These are phyloP conservation scores for Cercophora samala DNA, from an alignment of 495 filamentous ascomycete genomes.

Conservation along the genomic window DNA sequence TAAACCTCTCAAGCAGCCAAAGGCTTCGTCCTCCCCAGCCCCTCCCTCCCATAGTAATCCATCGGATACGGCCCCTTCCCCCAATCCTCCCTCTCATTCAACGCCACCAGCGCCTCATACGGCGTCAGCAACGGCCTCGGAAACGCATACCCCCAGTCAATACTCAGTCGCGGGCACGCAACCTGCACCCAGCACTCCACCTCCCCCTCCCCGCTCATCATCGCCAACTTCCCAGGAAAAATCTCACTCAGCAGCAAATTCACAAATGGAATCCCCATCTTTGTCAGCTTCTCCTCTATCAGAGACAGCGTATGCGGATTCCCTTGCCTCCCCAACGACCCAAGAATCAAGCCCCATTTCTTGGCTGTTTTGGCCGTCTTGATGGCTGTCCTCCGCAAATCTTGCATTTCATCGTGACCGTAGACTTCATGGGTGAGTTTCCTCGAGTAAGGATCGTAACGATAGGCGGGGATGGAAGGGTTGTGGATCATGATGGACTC, in stretches of 20 bases:
- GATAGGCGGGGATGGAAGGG: conserved; percentile 81
- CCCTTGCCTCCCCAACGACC: conserved; percentile 86
- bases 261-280: conserved; percentile 69
- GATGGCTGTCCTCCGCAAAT: conserved; percentile 74
- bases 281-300: conserved; percentile 70
- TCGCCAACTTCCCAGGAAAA: conserved; percentile 87
- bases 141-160: conserved; percentile 99
- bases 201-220: conserved; percentile 91
- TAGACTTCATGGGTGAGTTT: conserved; percentile 88
- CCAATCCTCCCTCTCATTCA: conserved; percentile 77
- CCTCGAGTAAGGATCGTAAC: conserved; percentile 94
- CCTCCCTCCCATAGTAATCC: conserved; percentile 96
- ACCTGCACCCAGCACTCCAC: conserved; percentile 98
- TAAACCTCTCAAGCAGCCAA: conserved; percentile 14
- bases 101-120: conserved; percentile 87
- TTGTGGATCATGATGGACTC: conserved; percentile 99
- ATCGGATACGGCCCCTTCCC: conserved; percentile 83
- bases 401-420: conserved; percentile 84
- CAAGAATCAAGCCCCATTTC: conserved; percentile 94
- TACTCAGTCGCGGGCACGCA: conserved; percentile 89
- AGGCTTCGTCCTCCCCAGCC: conserved; percentile 73
- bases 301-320: conserved; percentile 88
- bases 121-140: conserved; percentile 82
- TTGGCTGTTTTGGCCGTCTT: conserved; percentile 63
- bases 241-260: conserved; percentile 88